Percentiles rank a stretch among this genome's conserved stretches.
These are phyloP conservation scores for Pholiota adiposa DNA, from an alignment of 1,284 basidiomycete species.

Conservation along the genomic window DNA sequence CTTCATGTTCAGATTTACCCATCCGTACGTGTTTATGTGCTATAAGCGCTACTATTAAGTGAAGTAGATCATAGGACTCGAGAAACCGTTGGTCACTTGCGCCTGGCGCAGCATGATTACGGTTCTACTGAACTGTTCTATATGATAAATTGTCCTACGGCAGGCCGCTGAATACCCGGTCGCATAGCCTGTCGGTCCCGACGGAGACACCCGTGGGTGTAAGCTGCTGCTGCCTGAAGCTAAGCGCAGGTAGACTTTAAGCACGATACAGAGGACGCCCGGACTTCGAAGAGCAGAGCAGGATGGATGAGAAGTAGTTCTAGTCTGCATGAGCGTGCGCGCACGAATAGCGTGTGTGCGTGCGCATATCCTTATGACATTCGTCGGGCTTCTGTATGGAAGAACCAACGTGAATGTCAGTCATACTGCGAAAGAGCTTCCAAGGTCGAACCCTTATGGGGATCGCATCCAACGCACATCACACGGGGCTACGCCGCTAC, in stretches of 20 bases:
- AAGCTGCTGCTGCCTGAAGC: not conserved
- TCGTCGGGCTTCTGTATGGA: conserved; percentile 5
- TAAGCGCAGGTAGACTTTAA: not conserved
- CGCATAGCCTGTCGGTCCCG: conserved; percentile 9
- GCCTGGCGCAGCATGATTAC: not conserved
- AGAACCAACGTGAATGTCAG: conserved; percentile 3
- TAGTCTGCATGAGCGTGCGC: not conserved
- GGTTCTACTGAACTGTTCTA: not conserved
- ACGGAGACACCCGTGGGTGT: not conserved
- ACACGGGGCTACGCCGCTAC: conserved; percentile 1
- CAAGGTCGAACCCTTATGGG: conserved; percentile 18
- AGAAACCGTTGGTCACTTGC: not conserved
- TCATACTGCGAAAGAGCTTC: conserved; percentile 9
- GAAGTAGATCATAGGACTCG: not conserved
- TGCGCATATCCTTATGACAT: conserved; percentile 6
- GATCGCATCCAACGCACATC: conserved; percentile 8
- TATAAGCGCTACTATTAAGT: not conserved
- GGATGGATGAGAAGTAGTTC: not conserved
- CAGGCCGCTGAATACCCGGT: not conserved
- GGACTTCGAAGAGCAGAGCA: too few species aligned
- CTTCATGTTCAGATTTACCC: not conserved
- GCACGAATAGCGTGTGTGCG: conserved; percentile 3
- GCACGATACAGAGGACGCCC: not conserved
- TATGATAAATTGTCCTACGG: not conserved
- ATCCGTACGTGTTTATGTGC: not conserved